A percentile compares a stretch with the other conserved stretches of the same genome.
Conservation (phyloP, 1,139 yeast species). For the Candida dubliniensis region DNA sequence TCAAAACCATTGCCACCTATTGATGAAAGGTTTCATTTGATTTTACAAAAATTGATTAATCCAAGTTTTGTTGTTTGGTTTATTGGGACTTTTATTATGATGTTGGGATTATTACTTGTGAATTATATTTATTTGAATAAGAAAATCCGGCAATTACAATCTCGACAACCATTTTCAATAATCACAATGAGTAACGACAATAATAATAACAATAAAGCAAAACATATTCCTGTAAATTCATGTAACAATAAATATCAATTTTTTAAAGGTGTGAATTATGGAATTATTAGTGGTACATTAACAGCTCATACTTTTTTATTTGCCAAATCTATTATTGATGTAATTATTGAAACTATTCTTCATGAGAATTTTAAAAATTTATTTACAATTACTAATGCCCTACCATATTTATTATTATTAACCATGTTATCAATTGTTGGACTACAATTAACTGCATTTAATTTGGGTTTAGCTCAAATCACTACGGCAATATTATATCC, state of each 20-base stretch:
- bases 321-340: conserved; percentile 82
- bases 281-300: conserved; percentile 71
- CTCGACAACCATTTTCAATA: conserved; percentile 13
- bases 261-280: conserved; percentile 59
- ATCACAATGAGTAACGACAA: conserved; percentile 8
- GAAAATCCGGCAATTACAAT: conserved; percentile 6
- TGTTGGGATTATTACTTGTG: conserved; percentile 25
- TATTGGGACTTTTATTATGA: conserved; percentile 32
- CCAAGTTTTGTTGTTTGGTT: conserved; percentile 42
- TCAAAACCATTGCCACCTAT: conserved; percentile 22
- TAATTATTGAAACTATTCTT: conserved; percentile 49
- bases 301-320: conserved; percentile 84
- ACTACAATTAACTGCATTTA: conserved; percentile 70
- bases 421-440: conserved; percentile 70
- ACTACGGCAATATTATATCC: conserved; percentile 84
- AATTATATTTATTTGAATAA: conserved; percentile 19
- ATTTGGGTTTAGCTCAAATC: conserved; percentile 68
- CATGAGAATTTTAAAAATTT: conserved; percentile 26
- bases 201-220: not conserved
- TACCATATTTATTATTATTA: conserved; percentile 52
- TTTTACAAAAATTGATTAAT: conserved; percentile 26
- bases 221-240: too few relatives aligned
- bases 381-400: conserved; percentile 23
- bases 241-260: conserved; percentile 23
- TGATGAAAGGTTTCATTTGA: conserved; percentile 26